Base-by-base conservation (phyloP, 2,329 filamentous ascomycete species). In the Graphilbum fragrans region DNA sequence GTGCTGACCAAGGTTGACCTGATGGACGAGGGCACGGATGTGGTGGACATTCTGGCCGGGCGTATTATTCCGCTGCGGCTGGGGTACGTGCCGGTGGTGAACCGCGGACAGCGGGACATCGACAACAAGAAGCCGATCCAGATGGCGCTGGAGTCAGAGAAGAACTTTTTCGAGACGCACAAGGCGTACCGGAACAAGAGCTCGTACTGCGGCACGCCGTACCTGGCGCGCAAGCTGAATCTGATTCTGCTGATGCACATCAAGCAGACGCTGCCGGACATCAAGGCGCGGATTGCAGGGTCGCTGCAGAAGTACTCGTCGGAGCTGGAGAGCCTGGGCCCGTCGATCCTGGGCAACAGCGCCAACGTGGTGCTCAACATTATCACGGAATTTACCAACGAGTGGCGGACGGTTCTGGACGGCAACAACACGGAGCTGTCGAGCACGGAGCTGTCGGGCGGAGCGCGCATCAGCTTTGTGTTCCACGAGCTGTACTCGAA, bases 221-320 rank as follows among this genome's bases (percentile, higher is more conserved):
- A 98, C 58, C 71, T 98, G 45, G 92, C 92, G 4, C 80, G 90
- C 52, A 98, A 98, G 66, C 77, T 98, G 46, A 98, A 98, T 65
- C 72, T 98, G 55, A 96, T 98, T 57, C 74, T 98, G 52, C 96
- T 98, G 90, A 98, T 98, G 92, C 92, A 98, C 69, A 98, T 98
- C 70, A 98, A 98, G 67, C 90, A 98, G 68, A 98, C 92, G 2
- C 75, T 98, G 14, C 92, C 92, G 33, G 92, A 98, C 58, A 98
- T 98, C 70, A 98, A 98, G 68, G 86, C 85, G 14, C 83, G 93
- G 49, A 98, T 98, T 53, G 77, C 84, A n/a, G 83, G 85, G 51
- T 95, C 90, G 14, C 70, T 98, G 45, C 82, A 88, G 58, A 98
- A 98, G 60, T 98, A 98, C 63, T 70, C 76, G 4, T 64, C 77